Conservation (phyloP, 2,329 filamentous ascomycete genomes). For the Pseudogymnoascus sp. region DNA sequence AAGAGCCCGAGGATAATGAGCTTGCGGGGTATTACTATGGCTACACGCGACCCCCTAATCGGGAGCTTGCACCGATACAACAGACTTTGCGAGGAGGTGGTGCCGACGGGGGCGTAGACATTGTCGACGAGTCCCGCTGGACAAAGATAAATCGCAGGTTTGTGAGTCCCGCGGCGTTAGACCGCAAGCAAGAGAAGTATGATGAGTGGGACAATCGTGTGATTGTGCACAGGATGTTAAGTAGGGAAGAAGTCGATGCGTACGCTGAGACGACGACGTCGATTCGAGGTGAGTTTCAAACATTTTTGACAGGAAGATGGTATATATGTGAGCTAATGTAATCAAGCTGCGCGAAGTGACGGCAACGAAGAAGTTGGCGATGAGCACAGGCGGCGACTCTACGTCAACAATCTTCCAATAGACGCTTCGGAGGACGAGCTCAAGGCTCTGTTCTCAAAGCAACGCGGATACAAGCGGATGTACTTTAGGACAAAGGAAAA, state of each 20-base stretch:
- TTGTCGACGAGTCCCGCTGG: slow-evolving; percentile 63
- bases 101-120: neutral
- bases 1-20: neutral
- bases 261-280: slow-evolving; percentile 76
- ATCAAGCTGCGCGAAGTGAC: neutral
- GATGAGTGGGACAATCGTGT: slow-evolving; percentile 90
- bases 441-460: slow-evolving; percentile 86
- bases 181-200: slow-evolving; percentile 79
- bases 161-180: slow-evolving; percentile 82
- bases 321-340: neutral
- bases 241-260: slow-evolving; percentile 80
- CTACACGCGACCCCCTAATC: neutral
- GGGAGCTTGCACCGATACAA: neutral
- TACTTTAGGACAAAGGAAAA: slow-evolving; percentile 94
- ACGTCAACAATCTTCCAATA: slow-evolving; percentile 91
- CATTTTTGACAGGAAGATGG: neutral
- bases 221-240: slow-evolving; percentile 81
- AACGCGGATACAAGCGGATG: slow-evolving; percentile 88
- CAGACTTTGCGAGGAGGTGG: neutral
- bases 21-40: neutral
- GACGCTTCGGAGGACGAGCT: slow-evolving; percentile 93
- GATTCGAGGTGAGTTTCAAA: slow-evolving; percentile 59
- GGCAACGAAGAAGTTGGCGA: neutral
- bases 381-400: slow-evolving; percentile 45
- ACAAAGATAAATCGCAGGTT: slow-evolving; percentile 84